phyloP scores from a whole-genome alignment of 768 basidiomycete genomes.

The Melanogaster broomeanus region DNA sequence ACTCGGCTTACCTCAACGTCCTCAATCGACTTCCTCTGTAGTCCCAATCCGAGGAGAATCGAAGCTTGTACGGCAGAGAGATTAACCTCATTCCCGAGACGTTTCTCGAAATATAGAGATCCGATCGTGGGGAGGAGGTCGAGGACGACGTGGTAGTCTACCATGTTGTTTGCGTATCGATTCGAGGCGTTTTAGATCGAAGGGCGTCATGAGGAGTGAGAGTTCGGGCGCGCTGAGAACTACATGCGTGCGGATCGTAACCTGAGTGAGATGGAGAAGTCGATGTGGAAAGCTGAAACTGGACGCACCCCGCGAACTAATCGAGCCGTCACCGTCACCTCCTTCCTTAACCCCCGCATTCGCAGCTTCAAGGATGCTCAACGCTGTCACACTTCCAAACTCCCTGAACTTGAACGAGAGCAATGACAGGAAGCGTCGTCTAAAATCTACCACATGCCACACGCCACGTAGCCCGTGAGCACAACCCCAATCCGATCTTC shows the following conservation, averaged over 20 bases:
- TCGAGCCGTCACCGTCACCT: slow-evolving; percentile 37
- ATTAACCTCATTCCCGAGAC: slow-evolving; percentile 61
- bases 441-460: slow-evolving; percentile 67
- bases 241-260: slow-evolving; percentile 34
- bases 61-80: slow-evolving; percentile 90
- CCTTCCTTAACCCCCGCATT: slow-evolving; percentile 57
- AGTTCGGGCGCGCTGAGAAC: slow-evolving; percentile 44
- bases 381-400: slow-evolving; percentile 82
- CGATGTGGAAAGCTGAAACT: slow-evolving; percentile 27
- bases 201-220: slow-evolving; percentile 74
- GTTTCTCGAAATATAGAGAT: slow-evolving; percentile 81
- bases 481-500: too few relatives aligned
- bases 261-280: not conserved
- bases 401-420: slow-evolving; percentile 95
- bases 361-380: slow-evolving; percentile 87
- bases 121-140: slow-evolving; percentile 86
- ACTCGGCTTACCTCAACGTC: slow-evolving; percentile 70
- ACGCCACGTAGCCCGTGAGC: too few relatives aligned
- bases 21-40: slow-evolving; percentile 89
- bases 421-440: slow-evolving; percentile 83
- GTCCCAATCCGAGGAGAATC: slow-evolving; percentile 84
- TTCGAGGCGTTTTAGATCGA: slow-evolving; percentile 93
- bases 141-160: slow-evolving; percentile 95
- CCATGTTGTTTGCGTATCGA: slow-evolving; percentile 94
- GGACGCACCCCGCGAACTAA: slow-evolving; percentile 19